Evolutionary conservation across 176 grass and related monocot genomes (phyloP), one percentile per base, ranked within the genome.

Genomic region (Ensete ventricosum): DNA sequence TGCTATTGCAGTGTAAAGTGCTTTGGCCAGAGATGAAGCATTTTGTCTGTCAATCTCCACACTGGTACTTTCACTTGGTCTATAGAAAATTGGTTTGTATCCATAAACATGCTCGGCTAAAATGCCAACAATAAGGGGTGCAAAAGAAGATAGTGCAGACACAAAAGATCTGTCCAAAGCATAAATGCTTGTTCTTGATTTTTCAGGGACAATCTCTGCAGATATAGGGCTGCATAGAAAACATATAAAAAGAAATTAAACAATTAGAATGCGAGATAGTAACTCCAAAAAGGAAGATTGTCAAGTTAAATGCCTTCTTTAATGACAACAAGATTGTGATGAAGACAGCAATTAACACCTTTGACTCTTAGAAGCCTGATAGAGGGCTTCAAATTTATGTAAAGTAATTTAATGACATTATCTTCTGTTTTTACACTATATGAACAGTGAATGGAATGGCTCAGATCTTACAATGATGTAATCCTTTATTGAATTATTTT

Each of bases 161-260:
- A 93, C 88, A 16, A 88, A 98, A 19, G 90, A 98, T 67, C 75
- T 71, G 68, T 91, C 90, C 2, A 98, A 84, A 50, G 90, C 94
- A 52, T 98, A 98, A 53, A 98, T 87, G 75, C 85, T 93, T 63
- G 94, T 93, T 52, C 94, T 89, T 50, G 90, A 88, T 73, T 82
- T 93, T 80, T 89, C 90, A 0, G 87, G 94, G 49, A 98, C 94
- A 74, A 93, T 98, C 75, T 98, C 94, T 1, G 94, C 88, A 81
- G 93, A 98, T 9, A 98, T 98, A 14, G 94, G 94, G 23, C 94
- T 98, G 82, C 77, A 90, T 53, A 25, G 50, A 10, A 76, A 72
- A 67, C 17, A 60, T 67, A 73, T 55, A 43, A 43, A 43, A 43
- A 43, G 4, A 11, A 55, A 23, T 73, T 27, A 73, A 8, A 26